These are phyloP conservation scores for Solanum stenotomum DNA, from an alignment of 257 asterid genomes.

Conservation along the genomic window DNA sequence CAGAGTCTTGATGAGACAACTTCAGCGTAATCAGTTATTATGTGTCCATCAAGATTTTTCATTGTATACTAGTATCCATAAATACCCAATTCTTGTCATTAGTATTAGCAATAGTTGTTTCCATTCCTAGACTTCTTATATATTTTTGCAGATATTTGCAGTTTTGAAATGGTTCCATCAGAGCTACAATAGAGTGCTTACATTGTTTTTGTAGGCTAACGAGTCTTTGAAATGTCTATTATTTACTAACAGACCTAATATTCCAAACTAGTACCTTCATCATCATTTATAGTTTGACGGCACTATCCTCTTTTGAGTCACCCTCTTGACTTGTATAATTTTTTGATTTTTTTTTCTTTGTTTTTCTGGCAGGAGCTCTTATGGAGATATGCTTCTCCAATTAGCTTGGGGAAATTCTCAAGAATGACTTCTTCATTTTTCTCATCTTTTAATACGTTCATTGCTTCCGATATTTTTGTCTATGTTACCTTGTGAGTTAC, in stretches of 20 bases:
- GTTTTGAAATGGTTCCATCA: not conserved
- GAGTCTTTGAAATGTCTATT: not conserved
- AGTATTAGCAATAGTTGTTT: not conserved
- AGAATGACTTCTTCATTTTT: not conserved
- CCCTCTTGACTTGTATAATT: not conserved
- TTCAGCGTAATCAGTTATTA: not conserved
- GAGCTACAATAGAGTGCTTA: not conserved
- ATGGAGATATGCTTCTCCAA: not conserved
- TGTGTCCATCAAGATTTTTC: not conserved
- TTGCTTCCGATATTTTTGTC: not conserved
- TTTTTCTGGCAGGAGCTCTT: no score
- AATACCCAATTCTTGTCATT: not conserved
- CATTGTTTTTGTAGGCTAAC: not conserved
- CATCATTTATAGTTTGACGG: not conserved
- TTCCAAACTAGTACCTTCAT: not conserved
- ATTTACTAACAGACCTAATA: not conserved
- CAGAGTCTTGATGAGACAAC: not conserved
- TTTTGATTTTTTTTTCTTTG: not conserved
- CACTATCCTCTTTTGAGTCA: not conserved
- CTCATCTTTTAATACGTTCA: not conserved
- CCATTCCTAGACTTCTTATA: not conserved
- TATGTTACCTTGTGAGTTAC: not conserved
- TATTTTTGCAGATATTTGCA: not conserved
- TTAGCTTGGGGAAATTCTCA: not conserved
- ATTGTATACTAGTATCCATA: not conserved